phyloP scores from a whole-genome alignment of 805 yeast species.

The Nakazawaea ernobii region DNA sequence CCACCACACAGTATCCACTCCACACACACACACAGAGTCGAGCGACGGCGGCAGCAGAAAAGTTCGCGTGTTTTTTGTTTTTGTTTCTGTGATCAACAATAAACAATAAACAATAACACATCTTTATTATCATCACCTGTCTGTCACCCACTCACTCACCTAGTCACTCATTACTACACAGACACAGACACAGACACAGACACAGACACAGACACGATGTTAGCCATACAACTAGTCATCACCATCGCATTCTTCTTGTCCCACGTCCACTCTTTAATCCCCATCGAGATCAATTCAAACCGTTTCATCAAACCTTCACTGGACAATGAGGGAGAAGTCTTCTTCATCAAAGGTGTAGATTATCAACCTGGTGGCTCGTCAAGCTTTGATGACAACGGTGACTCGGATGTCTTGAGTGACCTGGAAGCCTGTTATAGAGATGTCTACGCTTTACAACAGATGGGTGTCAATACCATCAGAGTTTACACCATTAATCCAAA shows the following conservation, averaged over 20 bases:
- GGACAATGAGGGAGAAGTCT: slow-evolving; percentile 47
- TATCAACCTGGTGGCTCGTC: slow-evolving; percentile 95
- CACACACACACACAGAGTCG: too few species aligned
- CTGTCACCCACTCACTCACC: too few species aligned
- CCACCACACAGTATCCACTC: too few species aligned
- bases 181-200: too few species aligned
- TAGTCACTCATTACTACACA: too few species aligned
- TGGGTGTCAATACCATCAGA: slow-evolving; percentile 82
- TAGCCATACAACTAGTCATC: not conserved
- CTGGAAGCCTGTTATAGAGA: slow-evolving; percentile 72
- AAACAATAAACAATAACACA: too few species aligned
- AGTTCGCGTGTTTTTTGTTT: too few species aligned
- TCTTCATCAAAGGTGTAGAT: slow-evolving; percentile 81
- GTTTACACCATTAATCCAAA: slow-evolving; percentile 82
- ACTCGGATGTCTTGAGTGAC: slow-evolving; percentile 66
- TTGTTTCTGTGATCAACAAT: too few species aligned
- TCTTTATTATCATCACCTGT: too few species aligned
- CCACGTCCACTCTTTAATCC: slow-evolving; percentile 41
- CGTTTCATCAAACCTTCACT: slow-evolving; percentile 52
- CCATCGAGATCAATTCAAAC: slow-evolving; percentile 48
- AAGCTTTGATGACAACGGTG: slow-evolving; percentile 30
- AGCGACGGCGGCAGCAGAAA: too few species aligned
- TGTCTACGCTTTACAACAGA: slow-evolving; percentile 66
- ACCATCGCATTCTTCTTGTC: not conserved
- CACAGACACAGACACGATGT: not conserved